These are phyloP conservation scores for Leishmania tarentolae DNA, from an alignment of 208 protist species.

Conservation along the genomic window DNA sequence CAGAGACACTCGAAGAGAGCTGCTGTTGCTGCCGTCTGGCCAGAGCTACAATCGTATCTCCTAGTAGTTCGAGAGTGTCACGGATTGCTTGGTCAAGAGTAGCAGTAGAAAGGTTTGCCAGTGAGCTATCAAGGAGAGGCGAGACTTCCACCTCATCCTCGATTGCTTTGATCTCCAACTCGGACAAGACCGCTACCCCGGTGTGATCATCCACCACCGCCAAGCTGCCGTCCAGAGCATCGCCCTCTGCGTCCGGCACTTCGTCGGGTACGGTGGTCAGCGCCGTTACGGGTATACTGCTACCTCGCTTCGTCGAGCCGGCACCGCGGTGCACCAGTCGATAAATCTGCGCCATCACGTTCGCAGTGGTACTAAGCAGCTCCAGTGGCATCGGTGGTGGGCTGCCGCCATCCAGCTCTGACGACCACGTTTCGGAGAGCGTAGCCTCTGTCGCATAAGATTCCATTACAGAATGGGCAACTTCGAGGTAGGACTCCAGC, in stretches of 20 bases:
- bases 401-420: not conserved
- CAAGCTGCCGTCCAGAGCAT: not conserved
- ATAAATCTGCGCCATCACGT: conserved; percentile 29
- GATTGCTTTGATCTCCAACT: not conserved
- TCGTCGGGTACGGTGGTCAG: not conserved
- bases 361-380: conserved; percentile 28
- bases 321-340: conserved; percentile 13
- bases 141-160: not conserved
- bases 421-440: conserved; percentile 20
- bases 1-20: not conserved
- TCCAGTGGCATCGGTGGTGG: conserved; percentile 17
- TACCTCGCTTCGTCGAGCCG: not conserved
- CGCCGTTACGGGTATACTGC: not conserved
- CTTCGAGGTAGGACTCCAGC: conserved; percentile 20
- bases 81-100: conserved; percentile 9
- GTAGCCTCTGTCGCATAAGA: conserved; percentile 25
- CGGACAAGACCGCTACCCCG: not conserved
- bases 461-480: conserved; percentile 7
- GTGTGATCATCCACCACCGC: not conserved
- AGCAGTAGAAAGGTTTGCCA: not conserved
- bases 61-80: conserved; percentile 17
- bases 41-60: conserved; percentile 28
- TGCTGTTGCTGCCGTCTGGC: conserved; percentile 17
- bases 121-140: not conserved
- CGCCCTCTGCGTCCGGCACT: conserved; percentile 2